phyloP scores from a whole-genome alignment of 179 eudicot species.

The Beta lomatogona region DNA sequence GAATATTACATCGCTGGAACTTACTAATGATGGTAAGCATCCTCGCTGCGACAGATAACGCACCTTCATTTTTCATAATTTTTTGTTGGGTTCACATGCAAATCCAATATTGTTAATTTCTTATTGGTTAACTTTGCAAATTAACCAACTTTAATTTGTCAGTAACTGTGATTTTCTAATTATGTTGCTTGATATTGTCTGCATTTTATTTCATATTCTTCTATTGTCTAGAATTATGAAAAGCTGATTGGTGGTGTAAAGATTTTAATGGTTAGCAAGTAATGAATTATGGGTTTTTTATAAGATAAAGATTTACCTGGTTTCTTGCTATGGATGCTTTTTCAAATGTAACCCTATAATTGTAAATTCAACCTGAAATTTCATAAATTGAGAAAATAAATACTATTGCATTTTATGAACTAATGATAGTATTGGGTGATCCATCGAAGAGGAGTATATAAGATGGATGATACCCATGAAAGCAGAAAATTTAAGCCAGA shows the following conservation, averaged over 20 bases:
- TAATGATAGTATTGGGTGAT: neutral
- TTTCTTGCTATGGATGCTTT: neutral
- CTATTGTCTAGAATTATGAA: neutral
- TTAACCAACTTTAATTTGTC: neutral
- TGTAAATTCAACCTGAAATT: neutral
- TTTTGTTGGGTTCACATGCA: neutral
- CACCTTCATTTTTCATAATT: conserved; percentile 4
- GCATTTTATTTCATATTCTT: neutral
- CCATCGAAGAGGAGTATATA: neutral
- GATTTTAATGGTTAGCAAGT: neutral
- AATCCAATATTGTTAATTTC: neutral
- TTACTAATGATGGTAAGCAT: conserved; percentile 23
- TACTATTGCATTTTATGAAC: neutral
- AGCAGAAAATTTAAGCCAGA: neutral
- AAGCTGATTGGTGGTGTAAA: neutral
- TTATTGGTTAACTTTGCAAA: conserved; percentile 2
- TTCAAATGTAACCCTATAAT: neutral
- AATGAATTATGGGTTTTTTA: neutral
- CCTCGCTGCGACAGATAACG: neutral
- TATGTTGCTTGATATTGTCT: neutral
- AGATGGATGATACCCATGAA: too few species aligned
- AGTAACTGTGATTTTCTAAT: neutral
- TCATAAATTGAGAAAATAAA: neutral
- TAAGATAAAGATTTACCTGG: neutral
- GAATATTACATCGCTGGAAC: neutral